Evolutionary conservation across 2,329 filamentous ascomycete species (phyloP).

Genomic region (Alternaria novae-zelandiae): DNA sequence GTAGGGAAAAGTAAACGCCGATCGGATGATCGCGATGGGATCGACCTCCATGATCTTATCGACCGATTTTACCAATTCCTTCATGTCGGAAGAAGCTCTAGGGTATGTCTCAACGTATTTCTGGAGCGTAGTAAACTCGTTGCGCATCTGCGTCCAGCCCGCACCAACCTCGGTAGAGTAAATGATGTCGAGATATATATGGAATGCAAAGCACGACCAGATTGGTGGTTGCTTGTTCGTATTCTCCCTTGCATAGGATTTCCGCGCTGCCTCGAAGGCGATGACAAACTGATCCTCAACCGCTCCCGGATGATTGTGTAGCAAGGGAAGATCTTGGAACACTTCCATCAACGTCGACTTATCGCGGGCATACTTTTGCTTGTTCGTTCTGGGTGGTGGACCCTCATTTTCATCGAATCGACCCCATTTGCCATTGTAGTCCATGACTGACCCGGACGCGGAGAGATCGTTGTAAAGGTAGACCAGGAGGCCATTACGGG

Average conservation of each 20-base stretch:
- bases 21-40: fast-evolving
- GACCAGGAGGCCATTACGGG: background rate
- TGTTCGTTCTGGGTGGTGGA: background rate
- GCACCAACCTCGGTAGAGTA: background rate
- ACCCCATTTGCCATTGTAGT: background rate
- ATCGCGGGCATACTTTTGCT: background rate
- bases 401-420: background rate
- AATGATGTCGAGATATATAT: background rate
- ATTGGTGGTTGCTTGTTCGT: background rate
- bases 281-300: background rate
- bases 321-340: background rate
- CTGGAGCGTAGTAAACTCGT: background rate
- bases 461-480: background rate
- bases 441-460: no score
- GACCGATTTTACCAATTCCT: background rate
- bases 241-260: background rate
- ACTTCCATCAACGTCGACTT: background rate
- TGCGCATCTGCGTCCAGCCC: background rate
- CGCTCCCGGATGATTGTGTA: background rate
- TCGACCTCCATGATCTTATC: background rate
- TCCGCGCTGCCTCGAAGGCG: background rate
- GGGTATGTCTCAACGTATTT: background rate
- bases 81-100: background rate
- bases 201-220: background rate
- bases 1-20: background rate